Evolutionary conservation across 768 basidiomycete species (phyloP).

Genomic region (Hemileccinum rubropunctum): DNA sequence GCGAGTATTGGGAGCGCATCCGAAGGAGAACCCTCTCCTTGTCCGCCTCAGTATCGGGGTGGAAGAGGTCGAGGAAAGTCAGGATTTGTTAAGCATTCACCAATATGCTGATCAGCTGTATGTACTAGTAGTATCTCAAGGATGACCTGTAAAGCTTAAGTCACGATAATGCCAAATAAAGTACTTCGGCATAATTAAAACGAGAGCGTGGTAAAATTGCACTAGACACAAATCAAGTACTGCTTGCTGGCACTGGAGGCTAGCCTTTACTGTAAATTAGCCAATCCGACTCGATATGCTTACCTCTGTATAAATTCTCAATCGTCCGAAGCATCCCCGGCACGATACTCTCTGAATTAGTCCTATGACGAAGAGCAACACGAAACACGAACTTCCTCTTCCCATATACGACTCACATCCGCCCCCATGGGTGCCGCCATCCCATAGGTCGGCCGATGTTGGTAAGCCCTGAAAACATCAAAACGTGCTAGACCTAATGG

Average conservation of each 20-base stretch:
- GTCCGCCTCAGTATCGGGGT: constrained; percentile 80
- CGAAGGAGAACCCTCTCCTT: constrained; percentile 60
- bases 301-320: too few relatives aligned
- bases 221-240: too few relatives aligned
- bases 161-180: too few relatives aligned
- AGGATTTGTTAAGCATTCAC: not conserved
- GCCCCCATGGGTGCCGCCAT: constrained; percentile 68
- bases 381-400: constrained; percentile 31
- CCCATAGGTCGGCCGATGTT: constrained; percentile 66
- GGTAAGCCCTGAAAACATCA: constrained; percentile 39
- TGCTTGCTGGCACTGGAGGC: too few relatives aligned
- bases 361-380: constrained; percentile 23
- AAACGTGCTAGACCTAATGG: not conserved
- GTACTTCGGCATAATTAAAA: too few relatives aligned
- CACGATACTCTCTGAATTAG: not conserved
- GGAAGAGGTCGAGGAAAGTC: constrained; percentile 68
- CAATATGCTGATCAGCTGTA: constrained; percentile 8
- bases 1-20: constrained; percentile 86
- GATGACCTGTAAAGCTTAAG: too few relatives aligned
- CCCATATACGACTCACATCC: constrained; percentile 66
- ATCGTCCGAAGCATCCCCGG: too few relatives aligned
- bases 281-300: too few relatives aligned
- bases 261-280: too few relatives aligned
- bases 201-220: too few relatives aligned
- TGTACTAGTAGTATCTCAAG: constrained; percentile 66